These are phyloP conservation scores for Pseudozyma hubeiensis DNA, from an alignment of 1,284 basidiomycete genomes.

Conservation along the genomic window DNA sequence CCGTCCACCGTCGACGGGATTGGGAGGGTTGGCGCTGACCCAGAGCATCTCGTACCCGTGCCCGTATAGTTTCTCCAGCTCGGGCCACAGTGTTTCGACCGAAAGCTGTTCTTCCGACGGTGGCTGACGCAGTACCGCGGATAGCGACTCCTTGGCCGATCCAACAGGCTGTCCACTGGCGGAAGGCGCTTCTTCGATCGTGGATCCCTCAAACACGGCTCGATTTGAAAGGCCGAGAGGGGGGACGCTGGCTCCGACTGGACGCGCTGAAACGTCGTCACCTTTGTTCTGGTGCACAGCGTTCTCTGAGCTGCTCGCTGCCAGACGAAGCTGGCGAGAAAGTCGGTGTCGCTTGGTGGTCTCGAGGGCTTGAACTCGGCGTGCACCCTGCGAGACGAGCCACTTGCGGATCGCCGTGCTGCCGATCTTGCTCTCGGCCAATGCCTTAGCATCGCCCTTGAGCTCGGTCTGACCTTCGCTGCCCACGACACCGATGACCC, in stretches of 20 bases:
- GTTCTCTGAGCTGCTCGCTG: conserved; percentile 5
- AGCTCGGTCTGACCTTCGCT: conserved; percentile 57
- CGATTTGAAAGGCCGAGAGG: conserved; percentile 66
- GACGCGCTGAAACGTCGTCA: conserved; percentile 24
- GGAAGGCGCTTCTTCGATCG: conserved; percentile 33
- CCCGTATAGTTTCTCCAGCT: conserved; percentile 94
- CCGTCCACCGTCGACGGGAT: conserved; percentile 22
- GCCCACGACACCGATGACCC: conserved; percentile 62
- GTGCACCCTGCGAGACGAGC: conserved; percentile 42
- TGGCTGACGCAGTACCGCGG: conserved; percentile 57
- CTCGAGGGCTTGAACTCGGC: conserved; percentile 33
- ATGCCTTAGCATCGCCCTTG: conserved; percentile 55
- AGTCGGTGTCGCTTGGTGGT: conserved; percentile 22
- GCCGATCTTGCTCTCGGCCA: conserved; percentile 63
- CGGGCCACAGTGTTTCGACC: conserved; percentile 91
- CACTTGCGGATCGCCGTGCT: conserved; percentile 65
- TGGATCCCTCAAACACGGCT: conserved; percentile 51
- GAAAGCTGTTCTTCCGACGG: conserved; percentile 77
- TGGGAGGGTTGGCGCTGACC: conserved; percentile 38
- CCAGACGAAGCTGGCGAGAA: conserved; percentile 22
- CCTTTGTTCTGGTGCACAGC: background rate
- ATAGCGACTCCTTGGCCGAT: conserved; percentile 35
- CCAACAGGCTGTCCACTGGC: conserved; percentile 54
- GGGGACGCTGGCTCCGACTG: conserved; percentile 61
- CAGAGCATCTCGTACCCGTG: conserved; percentile 90